phyloP scores from a whole-genome alignment of 257 asterid species.

The Plantago major region DNA sequence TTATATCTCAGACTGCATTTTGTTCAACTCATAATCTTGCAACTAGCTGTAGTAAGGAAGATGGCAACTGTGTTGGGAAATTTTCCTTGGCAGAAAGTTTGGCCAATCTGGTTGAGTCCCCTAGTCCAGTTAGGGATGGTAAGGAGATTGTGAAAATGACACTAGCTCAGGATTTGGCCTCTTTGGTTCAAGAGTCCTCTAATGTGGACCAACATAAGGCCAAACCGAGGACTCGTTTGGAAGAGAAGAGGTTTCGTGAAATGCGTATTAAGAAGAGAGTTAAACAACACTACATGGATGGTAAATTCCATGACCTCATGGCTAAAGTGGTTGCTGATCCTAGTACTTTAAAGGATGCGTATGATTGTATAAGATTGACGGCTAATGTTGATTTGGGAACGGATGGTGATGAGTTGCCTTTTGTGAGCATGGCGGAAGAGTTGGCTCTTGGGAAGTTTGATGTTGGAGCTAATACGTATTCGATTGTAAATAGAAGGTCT shows the following conservation, averaged over 20 bases:
- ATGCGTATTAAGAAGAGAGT: conserved; percentile 73
- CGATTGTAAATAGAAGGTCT: conserved; percentile 54
- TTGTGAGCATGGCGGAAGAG: conserved; percentile 72
- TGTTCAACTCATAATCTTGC: conserved; percentile 29
- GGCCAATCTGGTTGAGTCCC: conserved; percentile 37
- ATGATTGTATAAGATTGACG: conserved; percentile 52
- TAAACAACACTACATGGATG: conserved; percentile 63
- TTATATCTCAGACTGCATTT: conserved; percentile 14
- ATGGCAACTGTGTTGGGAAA: conserved; percentile 22
- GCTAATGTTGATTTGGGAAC: conserved; percentile 57
- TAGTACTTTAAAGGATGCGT: conserved; percentile 72
- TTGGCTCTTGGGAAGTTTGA: conserved; percentile 58
- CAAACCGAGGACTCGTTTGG: conserved; percentile 42
- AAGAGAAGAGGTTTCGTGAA: conserved; percentile 61
- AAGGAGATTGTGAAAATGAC: conserved; percentile 27
- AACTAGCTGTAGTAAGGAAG: conserved; percentile 16
- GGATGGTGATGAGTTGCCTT: conserved; percentile 42
- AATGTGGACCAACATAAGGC: conserved; percentile 30
- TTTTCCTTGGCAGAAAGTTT: conserved; percentile 34
- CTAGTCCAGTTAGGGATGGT: conserved; percentile 15
- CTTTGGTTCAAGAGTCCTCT: conserved; percentile 66
- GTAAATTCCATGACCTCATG: conserved; percentile 66
- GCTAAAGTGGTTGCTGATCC: conserved; percentile 69
- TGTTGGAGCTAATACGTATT: conserved; percentile 53
- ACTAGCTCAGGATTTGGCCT: conserved; percentile 72